These are phyloP conservation scores for Pseudozyma pruni DNA, from an alignment of 1,284 basidiomycete species.

Conservation along the genomic window DNA sequence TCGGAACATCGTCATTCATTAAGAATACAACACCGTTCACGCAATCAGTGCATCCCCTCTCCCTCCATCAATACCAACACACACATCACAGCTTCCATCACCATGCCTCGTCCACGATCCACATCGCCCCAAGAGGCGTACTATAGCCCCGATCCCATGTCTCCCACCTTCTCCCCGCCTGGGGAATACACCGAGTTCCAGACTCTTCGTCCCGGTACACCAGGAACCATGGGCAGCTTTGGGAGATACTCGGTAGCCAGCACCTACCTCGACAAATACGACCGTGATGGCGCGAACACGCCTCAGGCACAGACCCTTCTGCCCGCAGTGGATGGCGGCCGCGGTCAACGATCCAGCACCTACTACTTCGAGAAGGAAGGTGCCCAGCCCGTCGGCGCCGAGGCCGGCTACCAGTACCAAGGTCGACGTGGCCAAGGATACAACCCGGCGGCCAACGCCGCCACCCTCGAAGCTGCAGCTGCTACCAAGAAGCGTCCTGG, in stretches of 20 bases:
- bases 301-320: conserved; percentile 33
- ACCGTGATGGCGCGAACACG: conserved; percentile 20
- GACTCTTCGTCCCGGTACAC: conserved; percentile 40
- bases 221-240: conserved; percentile 28
- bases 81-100: conserved; percentile 1
- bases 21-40: too few relatives aligned
- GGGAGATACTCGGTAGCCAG: conserved; percentile 35
- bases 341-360: conserved; percentile 23
- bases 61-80: not conserved
- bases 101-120: conserved; percentile 24
- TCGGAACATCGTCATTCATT: not conserved
- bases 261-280: conserved; percentile 36
- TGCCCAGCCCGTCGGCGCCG: conserved; percentile 19
- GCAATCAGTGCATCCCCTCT: too few relatives aligned
- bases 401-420: conserved; percentile 18
- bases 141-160: conserved; percentile 40
- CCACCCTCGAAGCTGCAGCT: conserved; percentile 15
- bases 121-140: conserved; percentile 18
- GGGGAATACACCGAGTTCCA: conserved; percentile 46
- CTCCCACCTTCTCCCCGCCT: conserved; percentile 46
- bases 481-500: conserved; percentile 13
- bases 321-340: conserved; percentile 2
- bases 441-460: conserved; percentile 38
- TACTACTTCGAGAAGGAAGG: conserved; percentile 56
- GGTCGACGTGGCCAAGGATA: conserved; percentile 40